These are phyloP conservation scores for Pythium oligandrum DNA, from an alignment of 352 stramenopile genomes.

Conservation along the genomic window DNA sequence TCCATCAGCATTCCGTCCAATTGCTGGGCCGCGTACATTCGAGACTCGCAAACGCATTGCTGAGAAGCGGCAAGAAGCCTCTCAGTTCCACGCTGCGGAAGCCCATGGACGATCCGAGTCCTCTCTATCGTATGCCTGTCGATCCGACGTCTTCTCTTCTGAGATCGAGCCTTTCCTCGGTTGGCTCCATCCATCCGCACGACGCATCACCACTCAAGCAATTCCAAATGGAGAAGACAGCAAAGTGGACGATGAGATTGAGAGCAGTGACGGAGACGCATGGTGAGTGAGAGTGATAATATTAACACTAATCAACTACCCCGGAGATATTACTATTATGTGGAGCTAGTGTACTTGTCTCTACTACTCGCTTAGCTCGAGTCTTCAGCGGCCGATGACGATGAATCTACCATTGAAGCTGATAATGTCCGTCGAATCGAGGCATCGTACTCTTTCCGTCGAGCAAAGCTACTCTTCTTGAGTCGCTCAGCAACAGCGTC, in stretches of 20 bases:
- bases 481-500: constrained; percentile 32
- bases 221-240: neutral
- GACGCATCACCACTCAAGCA: no score
- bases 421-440: constrained; percentile 32
- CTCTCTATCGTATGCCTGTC: constrained; percentile 26
- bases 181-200: no score
- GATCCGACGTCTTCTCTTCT: constrained; percentile 54
- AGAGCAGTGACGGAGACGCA: constrained; percentile 43
- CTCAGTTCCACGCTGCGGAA: constrained; percentile 18
- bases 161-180: constrained; percentile 55
- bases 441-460: constrained; percentile 66
- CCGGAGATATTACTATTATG: no score
- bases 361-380: neutral
- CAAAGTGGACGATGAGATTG: constrained; percentile 60
- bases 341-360: neutral
- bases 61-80: constrained; percentile 28
- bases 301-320: no score
- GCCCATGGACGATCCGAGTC: constrained; percentile 26
- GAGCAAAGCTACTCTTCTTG: constrained; percentile 69
- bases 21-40: constrained; percentile 48
- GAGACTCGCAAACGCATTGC: constrained; percentile 18
- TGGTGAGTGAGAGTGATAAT: constrained; percentile 24
- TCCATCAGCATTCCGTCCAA: constrained; percentile 67
- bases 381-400: constrained; percentile 6
- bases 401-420: constrained; percentile 14